Base-by-base conservation (phyloP, 805 yeast species). In the Cyberlindnera misumaiensis region DNA sequence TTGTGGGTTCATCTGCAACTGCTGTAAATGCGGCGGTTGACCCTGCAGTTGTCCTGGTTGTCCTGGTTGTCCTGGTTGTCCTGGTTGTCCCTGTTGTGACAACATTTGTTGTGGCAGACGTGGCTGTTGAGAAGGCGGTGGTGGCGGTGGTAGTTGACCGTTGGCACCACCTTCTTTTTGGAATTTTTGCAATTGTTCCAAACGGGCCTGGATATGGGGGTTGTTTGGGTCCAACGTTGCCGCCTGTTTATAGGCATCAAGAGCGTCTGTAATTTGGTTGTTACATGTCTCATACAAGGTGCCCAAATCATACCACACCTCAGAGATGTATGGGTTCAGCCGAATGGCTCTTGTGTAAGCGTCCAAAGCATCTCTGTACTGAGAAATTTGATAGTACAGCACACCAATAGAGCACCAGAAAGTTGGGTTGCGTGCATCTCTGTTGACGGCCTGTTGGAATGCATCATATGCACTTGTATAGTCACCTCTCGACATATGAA, bases 301-400 rank as follows among this genome's bases (percentile, higher is more conserved):
- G 42, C 98, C 98, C 56, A 93, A 73, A 63, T 93, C 98, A 63
- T 93, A 93, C 98, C 98, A 93, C 18, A 93, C 98, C 63, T 93
- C 98, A 43, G 93, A 79, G 48, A 93, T 83, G 67, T 89, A 89
- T 12, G 98, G 98, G 53, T 93, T 93, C 53, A 93, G 74, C 51
- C 97, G 73, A 44, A 93, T 93, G 10, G 98, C 98, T 40, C 97
- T 72, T 7, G 97, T 89, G 65, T 93, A 93, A 12, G 98, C 98
- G 60, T 93, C 97, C 47, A 93, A 69, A 2, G 98, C 98, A 59
- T 93, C 98, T 41, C 96, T 73, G 65, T 86, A 93, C 66, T 93
- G 98, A 41, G 93, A 79, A 43, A 93, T 90, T 64, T 93, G 97
- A 63, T 90, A 93, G 65, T 93, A 93, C 42, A 93, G 71, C 12